A percentile compares a stretch with the other conserved stretches of the same genome.
These are phyloP conservation scores for Spiraea crenata DNA, from an alignment of 331 rosid species.

Conservation along the genomic window DNA sequence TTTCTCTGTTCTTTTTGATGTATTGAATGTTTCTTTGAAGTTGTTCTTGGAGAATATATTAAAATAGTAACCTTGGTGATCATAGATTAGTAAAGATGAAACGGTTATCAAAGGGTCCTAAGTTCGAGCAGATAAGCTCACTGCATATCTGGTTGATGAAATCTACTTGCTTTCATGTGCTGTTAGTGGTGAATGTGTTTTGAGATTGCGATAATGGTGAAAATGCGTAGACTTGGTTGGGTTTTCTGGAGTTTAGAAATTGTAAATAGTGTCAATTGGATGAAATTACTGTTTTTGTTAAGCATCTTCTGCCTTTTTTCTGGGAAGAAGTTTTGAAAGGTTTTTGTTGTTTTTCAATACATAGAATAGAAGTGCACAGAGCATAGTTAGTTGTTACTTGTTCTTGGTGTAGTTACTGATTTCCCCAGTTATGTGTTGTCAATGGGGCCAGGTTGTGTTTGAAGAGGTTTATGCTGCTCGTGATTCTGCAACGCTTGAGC, in stretches of 20 bases:
- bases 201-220: not conserved
- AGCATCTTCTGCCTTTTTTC: not conserved
- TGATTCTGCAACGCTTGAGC: constrained; percentile 74
- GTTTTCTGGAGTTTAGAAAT: not conserved
- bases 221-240: not conserved
- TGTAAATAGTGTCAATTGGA: not conserved
- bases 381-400: not conserved
- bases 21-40: not conserved
- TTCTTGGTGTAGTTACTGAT: not conserved
- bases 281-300: not conserved
- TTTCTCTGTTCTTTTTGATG: not conserved
- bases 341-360: not conserved
- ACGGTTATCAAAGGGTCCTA: too few relatives aligned
- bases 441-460: constrained; percentile 59
- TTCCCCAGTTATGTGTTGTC: constrained; percentile 8
- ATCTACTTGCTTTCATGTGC: not conserved
- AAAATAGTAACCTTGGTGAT: not conserved
- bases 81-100: too few relatives aligned
- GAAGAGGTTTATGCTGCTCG: constrained; percentile 53
- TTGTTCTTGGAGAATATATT: not conserved
- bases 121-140: not conserved
- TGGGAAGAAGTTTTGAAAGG: not conserved
- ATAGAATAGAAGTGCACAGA: not conserved
- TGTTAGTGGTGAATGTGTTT: not conserved
- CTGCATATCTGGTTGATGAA: constrained; percentile 4